A percentile compares a stretch with the other conserved stretches of the same genome.
These are phyloP conservation scores for Curvularia lunata DNA, from an alignment of 2,329 filamentous ascomycete genomes.

Conservation along the genomic window DNA sequence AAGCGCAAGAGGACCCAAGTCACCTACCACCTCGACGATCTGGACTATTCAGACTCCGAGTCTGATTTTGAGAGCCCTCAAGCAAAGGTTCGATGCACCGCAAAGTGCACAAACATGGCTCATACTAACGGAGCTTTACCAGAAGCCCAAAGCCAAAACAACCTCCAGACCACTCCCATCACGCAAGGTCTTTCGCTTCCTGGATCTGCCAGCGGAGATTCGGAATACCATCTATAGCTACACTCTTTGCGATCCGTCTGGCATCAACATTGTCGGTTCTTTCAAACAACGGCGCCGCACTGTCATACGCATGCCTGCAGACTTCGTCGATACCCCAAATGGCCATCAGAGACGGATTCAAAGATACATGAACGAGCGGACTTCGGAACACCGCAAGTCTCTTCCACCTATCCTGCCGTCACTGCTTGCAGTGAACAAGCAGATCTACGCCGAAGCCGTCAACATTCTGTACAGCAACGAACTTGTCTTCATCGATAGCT, in stretches of 20 bases:
- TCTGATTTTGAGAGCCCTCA: slow-evolving; percentile 25
- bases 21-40: slow-evolving; percentile 36
- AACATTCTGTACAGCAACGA: slow-evolving; percentile 41
- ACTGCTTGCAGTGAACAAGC: slow-evolving; percentile 39
- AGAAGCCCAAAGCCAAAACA: slow-evolving; percentile 33
- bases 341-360: background rate
- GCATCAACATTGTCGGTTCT: slow-evolving; percentile 33
- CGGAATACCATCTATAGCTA: slow-evolving; percentile 44
- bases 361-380: background rate
- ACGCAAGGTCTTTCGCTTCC: slow-evolving; percentile 43
- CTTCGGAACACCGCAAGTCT: background rate
- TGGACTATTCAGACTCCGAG: slow-evolving; percentile 30
- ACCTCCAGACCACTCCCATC: slow-evolving; percentile 34
- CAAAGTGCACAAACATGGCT: background rate
- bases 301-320: slow-evolving; percentile 27
- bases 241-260: slow-evolving; percentile 34
- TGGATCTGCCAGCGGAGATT: slow-evolving; percentile 44
- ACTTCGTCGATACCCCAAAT: background rate
- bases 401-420: slow-evolving; percentile 26
- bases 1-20: slow-evolving; percentile 46
- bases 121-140: slow-evolving; percentile 2
- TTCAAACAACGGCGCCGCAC: slow-evolving; percentile 40
- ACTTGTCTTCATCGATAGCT: slow-evolving; percentile 35
- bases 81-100: slow-evolving; percentile 34
- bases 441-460: slow-evolving; percentile 36